phyloP scores from a whole-genome alignment of 306 rosid species.

The Hippophae tibetana region DNA sequence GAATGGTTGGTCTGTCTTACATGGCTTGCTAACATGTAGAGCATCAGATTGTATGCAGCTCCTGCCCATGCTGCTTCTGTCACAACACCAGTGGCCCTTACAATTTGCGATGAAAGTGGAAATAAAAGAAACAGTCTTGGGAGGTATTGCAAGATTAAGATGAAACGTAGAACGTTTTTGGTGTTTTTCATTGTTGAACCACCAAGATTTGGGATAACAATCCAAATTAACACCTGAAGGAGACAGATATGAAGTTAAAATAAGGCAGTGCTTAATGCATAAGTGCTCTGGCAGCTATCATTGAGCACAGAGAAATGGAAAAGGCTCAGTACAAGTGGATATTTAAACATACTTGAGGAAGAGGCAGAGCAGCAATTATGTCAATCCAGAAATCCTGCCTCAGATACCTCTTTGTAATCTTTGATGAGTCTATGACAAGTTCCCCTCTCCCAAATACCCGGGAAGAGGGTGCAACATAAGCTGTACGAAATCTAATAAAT shows the following conservation, averaged over 20 bases:
- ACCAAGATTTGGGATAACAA: constrained; percentile 60
- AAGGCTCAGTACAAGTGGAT: not conserved
- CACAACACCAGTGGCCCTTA: constrained; percentile 77
- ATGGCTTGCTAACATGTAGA: constrained; percentile 97
- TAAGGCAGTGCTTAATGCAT: not conserved
- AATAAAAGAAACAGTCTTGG: constrained; percentile 71
- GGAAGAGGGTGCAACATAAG: constrained; percentile 48
- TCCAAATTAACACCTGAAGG: constrained; percentile 84
- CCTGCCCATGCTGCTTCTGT: constrained; percentile 98
- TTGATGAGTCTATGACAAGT: constrained; percentile 39
- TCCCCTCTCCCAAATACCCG: constrained; percentile 58
- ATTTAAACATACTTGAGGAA: constrained; percentile 36
- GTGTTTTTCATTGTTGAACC: constrained; percentile 86
- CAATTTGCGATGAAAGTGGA: constrained; percentile 83
- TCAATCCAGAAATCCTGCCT: constrained; percentile 31
- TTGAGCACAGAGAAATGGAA: not conserved
- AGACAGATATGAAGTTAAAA: not conserved
- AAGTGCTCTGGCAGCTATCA: no score
- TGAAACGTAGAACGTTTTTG: constrained; percentile 67
- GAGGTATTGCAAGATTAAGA: constrained; percentile 67
- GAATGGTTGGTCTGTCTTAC: constrained; percentile 34
- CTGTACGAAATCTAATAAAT: constrained; percentile 34
- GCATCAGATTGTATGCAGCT: constrained; percentile 87
- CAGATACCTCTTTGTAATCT: constrained; percentile 38
- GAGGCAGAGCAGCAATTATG: constrained; percentile 45